These are phyloP conservation scores for Solanum pennellii DNA, from an alignment of 257 asterid species.

Conservation along the genomic window DNA sequence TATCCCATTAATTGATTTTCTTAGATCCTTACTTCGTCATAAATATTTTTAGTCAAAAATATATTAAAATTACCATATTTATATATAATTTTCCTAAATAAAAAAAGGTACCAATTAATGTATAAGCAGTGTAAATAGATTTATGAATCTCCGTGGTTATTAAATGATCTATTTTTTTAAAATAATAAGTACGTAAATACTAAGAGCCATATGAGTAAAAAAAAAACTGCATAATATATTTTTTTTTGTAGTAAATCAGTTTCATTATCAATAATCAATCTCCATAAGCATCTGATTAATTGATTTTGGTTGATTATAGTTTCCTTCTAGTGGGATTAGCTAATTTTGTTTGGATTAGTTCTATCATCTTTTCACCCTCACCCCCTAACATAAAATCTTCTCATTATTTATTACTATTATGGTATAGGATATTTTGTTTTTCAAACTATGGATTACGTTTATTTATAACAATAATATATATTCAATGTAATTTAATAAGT, in stretches of 20 bases:
- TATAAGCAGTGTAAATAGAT: neutral
- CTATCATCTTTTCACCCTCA: neutral
- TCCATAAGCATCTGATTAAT: neutral
- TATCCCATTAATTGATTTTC: neutral
- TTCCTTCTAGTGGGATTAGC: neutral
- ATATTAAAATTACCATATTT: neutral
- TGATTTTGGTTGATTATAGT: neutral
- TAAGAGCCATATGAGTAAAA: neutral
- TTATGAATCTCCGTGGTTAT: neutral
- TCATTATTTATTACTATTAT: neutral
- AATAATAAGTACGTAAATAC: too few species aligned
- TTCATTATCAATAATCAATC: neutral
- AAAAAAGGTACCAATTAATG: neutral
- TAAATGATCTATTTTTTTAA: neutral
- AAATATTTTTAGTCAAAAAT: neutral
- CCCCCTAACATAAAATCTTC: neutral
- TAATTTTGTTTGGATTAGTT: neutral
- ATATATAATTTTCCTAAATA: neutral
- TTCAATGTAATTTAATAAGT: too few species aligned
- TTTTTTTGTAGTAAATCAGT: neutral
- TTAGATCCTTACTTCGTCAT: neutral
- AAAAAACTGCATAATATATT: too few species aligned
- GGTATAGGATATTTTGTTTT: neutral
- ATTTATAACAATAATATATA: neutral
- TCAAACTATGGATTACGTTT: neutral